Evolutionary conservation across 2,329 filamentous ascomycete species (phyloP).

Genomic region (Thielaviopsis euricoi): DNA sequence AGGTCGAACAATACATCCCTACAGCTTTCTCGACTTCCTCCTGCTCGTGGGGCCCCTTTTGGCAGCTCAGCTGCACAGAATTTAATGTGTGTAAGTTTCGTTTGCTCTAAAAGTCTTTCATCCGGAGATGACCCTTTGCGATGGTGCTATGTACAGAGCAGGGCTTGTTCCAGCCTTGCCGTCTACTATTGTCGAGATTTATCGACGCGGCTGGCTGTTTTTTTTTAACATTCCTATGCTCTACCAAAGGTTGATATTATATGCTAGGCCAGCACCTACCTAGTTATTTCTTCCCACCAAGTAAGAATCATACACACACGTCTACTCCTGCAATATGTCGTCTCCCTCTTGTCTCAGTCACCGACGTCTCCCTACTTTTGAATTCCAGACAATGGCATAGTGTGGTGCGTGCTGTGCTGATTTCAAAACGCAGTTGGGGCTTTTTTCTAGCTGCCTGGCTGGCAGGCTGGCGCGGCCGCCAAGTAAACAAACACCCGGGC

Average conservation of each 20-base stretch:
- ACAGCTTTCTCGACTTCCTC: no score
- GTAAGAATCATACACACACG: no score
- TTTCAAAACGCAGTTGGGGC: not conserved
- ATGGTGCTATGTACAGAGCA: not conserved
- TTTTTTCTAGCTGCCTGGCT: no score
- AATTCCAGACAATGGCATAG: not conserved
- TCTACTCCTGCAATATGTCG: no score
- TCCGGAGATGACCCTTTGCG: not conserved
- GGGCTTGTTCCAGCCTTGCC: not conserved
- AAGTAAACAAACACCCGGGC: no score
- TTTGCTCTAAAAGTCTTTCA: not conserved
- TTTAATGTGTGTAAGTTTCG: not conserved
- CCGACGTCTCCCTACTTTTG: not conserved
- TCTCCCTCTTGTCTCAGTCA: not conserved
- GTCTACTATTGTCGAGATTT: not conserved
- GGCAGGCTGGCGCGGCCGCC: no score
- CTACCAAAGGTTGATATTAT: no score
- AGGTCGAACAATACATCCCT: not conserved
- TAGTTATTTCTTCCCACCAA: no score
- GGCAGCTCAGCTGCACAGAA: not conserved
- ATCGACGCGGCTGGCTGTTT: no score
- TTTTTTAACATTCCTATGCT: not conserved
- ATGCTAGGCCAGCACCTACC: no score
- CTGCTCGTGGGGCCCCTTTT: not conserved
- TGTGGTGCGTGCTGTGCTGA: not conserved